These are phyloP conservation scores for Mariannaea sp. DNA, from an alignment of 2,329 filamentous ascomycete species.

Conservation along the genomic window DNA sequence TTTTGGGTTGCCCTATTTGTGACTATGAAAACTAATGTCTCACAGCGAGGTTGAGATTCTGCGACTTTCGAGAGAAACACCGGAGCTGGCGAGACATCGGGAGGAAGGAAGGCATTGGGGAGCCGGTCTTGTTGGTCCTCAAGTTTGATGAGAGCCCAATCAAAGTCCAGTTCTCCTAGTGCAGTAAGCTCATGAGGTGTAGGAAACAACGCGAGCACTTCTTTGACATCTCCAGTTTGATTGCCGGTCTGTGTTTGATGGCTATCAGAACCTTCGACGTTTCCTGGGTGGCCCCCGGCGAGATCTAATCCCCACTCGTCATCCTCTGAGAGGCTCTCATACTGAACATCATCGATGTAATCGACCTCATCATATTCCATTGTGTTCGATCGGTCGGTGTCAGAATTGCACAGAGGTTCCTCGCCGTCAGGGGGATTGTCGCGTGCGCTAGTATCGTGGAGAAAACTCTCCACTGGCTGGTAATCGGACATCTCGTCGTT, in stretches of 20 bases:
- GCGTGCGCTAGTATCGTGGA: not conserved
- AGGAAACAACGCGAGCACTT: not conserved
- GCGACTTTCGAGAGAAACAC: not conserved
- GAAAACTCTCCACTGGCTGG: too few species aligned
- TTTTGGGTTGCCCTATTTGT: not conserved
- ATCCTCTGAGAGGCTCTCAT: not conserved
- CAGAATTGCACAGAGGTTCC: not conserved
- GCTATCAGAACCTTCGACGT: too few species aligned
- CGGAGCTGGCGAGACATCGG: too few species aligned
- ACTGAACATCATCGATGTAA: not conserved
- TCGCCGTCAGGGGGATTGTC: not conserved
- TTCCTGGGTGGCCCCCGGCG: too few species aligned
- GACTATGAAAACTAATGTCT: not conserved
- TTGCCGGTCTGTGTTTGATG: too few species aligned
- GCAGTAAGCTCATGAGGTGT: not conserved
- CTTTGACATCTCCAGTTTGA: not conserved
- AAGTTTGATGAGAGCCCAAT: slow-evolving; percentile 1
- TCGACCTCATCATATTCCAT: too few species aligned
- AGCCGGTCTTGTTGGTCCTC: not conserved
- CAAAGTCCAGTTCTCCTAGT: not conserved
- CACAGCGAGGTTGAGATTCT: not conserved
- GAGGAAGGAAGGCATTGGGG: too few species aligned
- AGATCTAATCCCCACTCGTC: not conserved
- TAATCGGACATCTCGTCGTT: not conserved
- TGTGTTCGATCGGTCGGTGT: not conserved